Percentiles rank a stretch among this genome's conserved stretches.
These are phyloP conservation scores for Alternaria panax DNA, from an alignment of 2,329 filamentous ascomycete genomes.

Conservation along the genomic window DNA sequence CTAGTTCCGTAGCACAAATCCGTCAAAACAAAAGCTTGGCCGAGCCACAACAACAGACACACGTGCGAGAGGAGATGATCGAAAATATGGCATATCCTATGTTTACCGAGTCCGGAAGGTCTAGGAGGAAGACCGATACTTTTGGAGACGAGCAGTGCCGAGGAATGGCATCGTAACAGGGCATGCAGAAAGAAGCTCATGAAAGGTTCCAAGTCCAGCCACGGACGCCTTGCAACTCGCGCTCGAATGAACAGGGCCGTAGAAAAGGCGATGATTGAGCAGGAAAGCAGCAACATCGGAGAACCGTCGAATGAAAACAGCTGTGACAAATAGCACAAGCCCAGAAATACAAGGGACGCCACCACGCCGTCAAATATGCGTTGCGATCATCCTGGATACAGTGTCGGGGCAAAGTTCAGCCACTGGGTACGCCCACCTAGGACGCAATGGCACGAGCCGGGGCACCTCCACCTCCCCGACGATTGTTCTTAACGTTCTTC, in stretches of 20 bases:
- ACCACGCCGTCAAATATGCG: conserved; percentile 37
- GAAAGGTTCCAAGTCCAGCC: conserved; percentile 25
- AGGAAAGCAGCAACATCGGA: conserved; percentile 30
- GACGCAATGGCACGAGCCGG: conserved; percentile 57
- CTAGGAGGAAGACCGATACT: conserved; percentile 41
- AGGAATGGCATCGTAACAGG: conserved; percentile 28
- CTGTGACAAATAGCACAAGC: conserved; percentile 34
- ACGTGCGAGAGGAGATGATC: conserved; percentile 27
- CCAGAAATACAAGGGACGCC: conserved; percentile 28
- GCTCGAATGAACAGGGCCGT: conserved; percentile 18
- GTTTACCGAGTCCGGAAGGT: conserved; percentile 30
- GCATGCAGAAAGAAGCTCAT: conserved; percentile 24
- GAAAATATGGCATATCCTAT: conserved; percentile 33
- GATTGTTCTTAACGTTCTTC: conserved; percentile 50
- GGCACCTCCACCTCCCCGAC: conserved; percentile 50
- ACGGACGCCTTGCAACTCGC: conserved; percentile 27
- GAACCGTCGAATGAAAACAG: conserved; percentile 31
- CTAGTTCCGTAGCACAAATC: conserved; percentile 31
- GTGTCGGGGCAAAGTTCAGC: conserved; percentile 18
- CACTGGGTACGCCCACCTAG: conserved; percentile 34
- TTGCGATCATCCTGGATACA: conserved; percentile 36
- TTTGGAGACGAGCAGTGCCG: conserved; percentile 38
- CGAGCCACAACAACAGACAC: conserved; percentile 9
- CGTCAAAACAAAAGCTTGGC: conserved; percentile 18
- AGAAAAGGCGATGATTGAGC: conserved; percentile 14